Evolutionary conservation across 805 yeast species (phyloP).

Genomic region (Saturnispora besseyi): DNA sequence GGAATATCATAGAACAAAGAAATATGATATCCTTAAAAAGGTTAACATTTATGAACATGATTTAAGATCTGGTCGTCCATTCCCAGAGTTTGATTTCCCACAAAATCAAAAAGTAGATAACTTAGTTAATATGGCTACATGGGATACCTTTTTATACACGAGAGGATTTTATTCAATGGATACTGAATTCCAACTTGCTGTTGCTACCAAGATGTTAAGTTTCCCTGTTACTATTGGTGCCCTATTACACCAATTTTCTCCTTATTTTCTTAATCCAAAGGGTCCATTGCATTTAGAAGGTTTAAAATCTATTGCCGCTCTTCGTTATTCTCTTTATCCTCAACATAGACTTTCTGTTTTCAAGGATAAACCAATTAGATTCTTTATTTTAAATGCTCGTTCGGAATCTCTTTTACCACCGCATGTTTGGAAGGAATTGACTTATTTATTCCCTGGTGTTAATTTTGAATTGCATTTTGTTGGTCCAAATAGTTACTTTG

Average conservation of each 20-base stretch:
- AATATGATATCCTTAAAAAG: conserved; percentile 67
- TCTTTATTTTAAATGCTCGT: conserved; percentile 84
- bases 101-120: conserved; percentile 67
- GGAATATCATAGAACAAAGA: conserved; percentile 58
- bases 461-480: conserved; percentile 82
- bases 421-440: conserved; percentile 91
- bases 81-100: conserved; percentile 95
- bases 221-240: conserved; percentile 89
- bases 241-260: conserved; percentile 73
- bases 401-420: conserved; percentile 91
- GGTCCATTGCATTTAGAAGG: conserved; percentile 92
- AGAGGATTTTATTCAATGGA: conserved; percentile 93
- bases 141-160: conserved; percentile 93
- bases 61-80: conserved; percentile 83
- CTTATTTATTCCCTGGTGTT: conserved; percentile 73
- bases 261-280: conserved; percentile 70
- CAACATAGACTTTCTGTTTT: conserved; percentile 46
- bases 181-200: conserved; percentile 91
- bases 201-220: conserved; percentile 87
- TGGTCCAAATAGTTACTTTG: conserved; percentile 87
- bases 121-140: conserved; percentile 63
- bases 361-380: conserved; percentile 81
- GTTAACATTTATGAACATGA: conserved; percentile 94
- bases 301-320: conserved; percentile 83
- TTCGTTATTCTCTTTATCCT: conserved; percentile 84